Conservation (phyloP, 345 rosid genomes). For the Reutealis trisperma region DNA sequence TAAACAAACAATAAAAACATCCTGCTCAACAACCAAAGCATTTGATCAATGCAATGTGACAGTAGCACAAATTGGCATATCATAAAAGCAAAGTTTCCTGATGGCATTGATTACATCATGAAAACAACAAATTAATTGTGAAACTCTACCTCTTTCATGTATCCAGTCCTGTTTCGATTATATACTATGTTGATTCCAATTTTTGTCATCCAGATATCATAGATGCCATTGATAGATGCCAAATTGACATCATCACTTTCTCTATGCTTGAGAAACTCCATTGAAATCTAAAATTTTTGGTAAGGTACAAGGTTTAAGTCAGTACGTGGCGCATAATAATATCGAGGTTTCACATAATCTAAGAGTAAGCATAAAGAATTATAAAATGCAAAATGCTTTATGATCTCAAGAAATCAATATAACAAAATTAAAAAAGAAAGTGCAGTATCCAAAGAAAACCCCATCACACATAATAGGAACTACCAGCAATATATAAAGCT, state of each 20-base stretch:
- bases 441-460: neutral
- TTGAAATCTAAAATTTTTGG: conserved; percentile 45
- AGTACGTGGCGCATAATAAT: neutral
- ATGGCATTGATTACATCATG: neutral
- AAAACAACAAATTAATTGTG: neutral
- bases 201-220: conserved; percentile 72
- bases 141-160: conserved; percentile 44
- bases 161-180: conserved; percentile 20
- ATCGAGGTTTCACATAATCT: neutral
- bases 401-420: neutral
- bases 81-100: neutral
- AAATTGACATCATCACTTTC: conserved; percentile 29
- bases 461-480: neutral
- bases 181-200: conserved; percentile 37
- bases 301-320: neutral
- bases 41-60: neutral
- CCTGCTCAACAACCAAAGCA: conserved; percentile 44
- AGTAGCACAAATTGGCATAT: neutral
- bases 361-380: neutral
- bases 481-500: neutral
- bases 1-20: conserved; percentile 52
- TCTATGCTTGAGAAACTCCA: conserved; percentile 57
- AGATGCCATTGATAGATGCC: conserved; percentile 43
- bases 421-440: neutral
- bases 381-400: neutral